Conservation (phyloP, 2,329 filamentous ascomycete species). For the Phaeosphaeria sp. region DNA sequence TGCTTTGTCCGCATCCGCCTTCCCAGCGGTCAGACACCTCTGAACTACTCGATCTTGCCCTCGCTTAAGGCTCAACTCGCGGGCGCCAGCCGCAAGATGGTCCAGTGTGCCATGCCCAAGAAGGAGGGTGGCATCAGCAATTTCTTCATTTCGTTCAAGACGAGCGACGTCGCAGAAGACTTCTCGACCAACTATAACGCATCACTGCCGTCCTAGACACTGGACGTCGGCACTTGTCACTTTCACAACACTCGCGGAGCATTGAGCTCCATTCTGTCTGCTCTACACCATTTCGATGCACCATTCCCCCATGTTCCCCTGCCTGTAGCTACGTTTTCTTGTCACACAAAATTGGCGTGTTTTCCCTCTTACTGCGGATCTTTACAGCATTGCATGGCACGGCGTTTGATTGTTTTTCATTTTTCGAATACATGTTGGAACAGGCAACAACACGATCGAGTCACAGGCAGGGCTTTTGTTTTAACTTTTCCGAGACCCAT, state of each 20-base stretch:
- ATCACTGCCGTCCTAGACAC: constrained; percentile 25
- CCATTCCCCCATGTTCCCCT: constrained; percentile 1
- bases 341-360: constrained; percentile 20
- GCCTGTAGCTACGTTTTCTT: constrained; percentile 5
- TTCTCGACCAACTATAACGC: constrained; percentile 40
- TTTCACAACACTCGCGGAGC: background rate
- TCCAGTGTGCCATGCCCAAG: constrained; percentile 28
- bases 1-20: constrained; percentile 44
- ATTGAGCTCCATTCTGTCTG: background rate
- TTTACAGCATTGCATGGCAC: constrained; percentile 6
- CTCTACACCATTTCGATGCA: background rate
- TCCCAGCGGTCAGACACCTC: constrained; percentile 35
- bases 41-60: constrained; percentile 43
- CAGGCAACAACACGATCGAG: background rate
- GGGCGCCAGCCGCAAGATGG: constrained; percentile 39
- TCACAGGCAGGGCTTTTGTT: background rate
- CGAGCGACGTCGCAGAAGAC: constrained; percentile 36
- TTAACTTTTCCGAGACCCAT: background rate
- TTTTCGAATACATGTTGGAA: background rate
- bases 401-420: background rate
- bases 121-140: constrained; percentile 33
- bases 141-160: constrained; percentile 37
- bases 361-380: background rate
- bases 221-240: background rate
- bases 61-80: constrained; percentile 29